A percentile compares a stretch with the other conserved stretches of the same genome.
These are phyloP conservation scores for Cymbidium sinense DNA, from an alignment of 106 monocot species.

Conservation along the genomic window DNA sequence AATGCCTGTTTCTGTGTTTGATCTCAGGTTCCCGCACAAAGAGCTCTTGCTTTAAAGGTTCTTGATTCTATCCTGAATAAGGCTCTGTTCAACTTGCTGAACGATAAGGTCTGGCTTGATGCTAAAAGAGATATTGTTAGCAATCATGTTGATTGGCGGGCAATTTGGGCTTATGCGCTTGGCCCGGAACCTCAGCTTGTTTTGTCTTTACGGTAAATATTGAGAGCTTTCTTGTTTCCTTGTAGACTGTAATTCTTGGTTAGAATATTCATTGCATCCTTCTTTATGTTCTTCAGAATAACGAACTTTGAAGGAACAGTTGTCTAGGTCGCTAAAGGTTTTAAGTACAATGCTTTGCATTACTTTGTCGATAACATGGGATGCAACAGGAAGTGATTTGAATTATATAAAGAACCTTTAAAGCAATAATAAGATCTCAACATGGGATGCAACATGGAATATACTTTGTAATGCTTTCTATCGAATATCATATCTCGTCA, in stretches of 20 bases:
- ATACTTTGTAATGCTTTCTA: too few relatives aligned
- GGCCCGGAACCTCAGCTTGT: conserved; percentile 90
- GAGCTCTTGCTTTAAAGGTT: conserved; percentile 72
- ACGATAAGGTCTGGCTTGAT: conserved; percentile 19
- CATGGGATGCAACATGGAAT: too few relatives aligned
- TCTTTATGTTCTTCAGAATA: neutral
- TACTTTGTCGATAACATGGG: neutral
- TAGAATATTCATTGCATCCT: neutral
- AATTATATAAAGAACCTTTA: too few relatives aligned
- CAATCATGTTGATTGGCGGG: conserved; percentile 73
- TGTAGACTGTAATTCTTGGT: neutral
- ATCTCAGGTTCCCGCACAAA: conserved; percentile 80
- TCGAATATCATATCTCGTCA: too few relatives aligned
- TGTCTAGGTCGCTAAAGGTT: neutral
- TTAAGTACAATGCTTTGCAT: neutral
- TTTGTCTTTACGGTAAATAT: conserved; percentile 69
- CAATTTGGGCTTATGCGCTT: conserved; percentile 91
- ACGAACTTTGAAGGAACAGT: neutral
- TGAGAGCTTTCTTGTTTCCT: neutral
- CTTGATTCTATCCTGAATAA: conserved; percentile 63
- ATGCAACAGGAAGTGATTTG: neutral
- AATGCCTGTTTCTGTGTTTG: neutral
- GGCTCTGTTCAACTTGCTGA: conserved; percentile 50
- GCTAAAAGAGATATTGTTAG: conserved; percentile 7
- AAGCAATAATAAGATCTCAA: too few relatives aligned